Conservation (phyloP, 768 basidiomycete genomes). For the Agaricus blazei region DNA sequence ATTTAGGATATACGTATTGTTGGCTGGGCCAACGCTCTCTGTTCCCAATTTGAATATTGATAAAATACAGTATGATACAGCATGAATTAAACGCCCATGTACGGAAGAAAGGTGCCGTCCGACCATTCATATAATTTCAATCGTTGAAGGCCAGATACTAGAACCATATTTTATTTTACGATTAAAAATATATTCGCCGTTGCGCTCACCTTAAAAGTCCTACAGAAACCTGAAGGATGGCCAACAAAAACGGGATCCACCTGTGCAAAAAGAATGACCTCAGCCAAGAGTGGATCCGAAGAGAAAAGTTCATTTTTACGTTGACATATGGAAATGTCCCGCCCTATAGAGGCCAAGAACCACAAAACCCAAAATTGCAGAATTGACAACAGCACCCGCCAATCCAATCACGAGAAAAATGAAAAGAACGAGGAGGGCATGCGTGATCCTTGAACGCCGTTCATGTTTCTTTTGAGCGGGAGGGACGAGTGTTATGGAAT, state of each 20-base stretch:
- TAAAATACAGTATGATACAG: no score
- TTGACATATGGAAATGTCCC: constrained; percentile 45
- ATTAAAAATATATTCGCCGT: not conserved
- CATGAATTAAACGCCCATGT: no score
- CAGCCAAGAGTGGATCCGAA: not conserved
- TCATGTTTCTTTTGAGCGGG: constrained; percentile 26
- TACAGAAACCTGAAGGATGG: constrained; percentile 35
- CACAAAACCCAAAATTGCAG: constrained; percentile 41
- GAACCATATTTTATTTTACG: not conserved
- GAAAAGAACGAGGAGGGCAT: constrained; percentile 41
- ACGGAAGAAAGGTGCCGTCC: not conserved
- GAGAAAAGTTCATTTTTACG: constrained; percentile 25
- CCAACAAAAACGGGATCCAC: constrained; percentile 44
- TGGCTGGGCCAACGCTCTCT: no score
- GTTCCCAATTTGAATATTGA: no score
- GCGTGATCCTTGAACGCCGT: constrained; percentile 40
- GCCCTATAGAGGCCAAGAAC: constrained; percentile 40
- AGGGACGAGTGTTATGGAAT: constrained; percentile 14
- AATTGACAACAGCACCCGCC: constrained; percentile 41
- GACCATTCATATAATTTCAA: constrained; percentile 31
- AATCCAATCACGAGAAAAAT: constrained; percentile 36
- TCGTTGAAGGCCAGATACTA: constrained; percentile 41
- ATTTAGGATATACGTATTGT: no score
- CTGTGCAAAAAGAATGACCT: constrained; percentile 15
- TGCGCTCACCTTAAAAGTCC: constrained; percentile 33